These are phyloP conservation scores for Thermomucor indicae-seudaticae DNA, from an alignment of 371 early-diverging fungal species.

Conservation along the genomic window DNA sequence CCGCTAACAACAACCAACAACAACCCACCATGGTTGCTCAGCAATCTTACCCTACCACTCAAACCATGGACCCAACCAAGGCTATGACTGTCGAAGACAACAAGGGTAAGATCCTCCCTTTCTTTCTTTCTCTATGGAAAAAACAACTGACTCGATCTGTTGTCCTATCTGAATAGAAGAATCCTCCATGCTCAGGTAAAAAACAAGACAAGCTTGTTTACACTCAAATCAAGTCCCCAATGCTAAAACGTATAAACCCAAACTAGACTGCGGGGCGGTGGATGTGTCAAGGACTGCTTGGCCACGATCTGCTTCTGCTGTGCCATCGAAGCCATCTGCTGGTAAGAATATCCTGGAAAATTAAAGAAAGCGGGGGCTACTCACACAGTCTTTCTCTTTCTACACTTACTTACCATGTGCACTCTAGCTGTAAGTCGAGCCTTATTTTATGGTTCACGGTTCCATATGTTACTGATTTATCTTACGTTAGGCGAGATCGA, in stretches of 20 bases:
- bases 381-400: neutral
- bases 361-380: no score
- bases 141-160: neutral
- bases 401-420: neutral
- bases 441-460: neutral
- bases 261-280: conserved; percentile 31
- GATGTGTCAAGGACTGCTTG: conserved; percentile 34
- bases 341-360: no score
- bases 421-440: conserved; percentile 6
- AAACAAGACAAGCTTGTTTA: neutral
- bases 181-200: conserved; percentile 15
- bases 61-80: conserved; percentile 6
- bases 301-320: conserved; percentile 35
- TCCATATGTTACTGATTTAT: neutral
- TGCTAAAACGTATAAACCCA: neutral
- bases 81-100: conserved; percentile 1
- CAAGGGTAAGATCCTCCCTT: conserved; percentile 10
- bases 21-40: conserved; percentile 2
- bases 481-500: conserved; percentile 22
- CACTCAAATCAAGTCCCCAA: neutral
- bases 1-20: no score
- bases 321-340: conserved; percentile 21
- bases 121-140: neutral
- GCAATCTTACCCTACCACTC: conserved; percentile 11
- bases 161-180: neutral